These are phyloP conservation scores for Blepharisma stoltei DNA, from an alignment of 73 alveolate species.

Conservation along the genomic window DNA sequence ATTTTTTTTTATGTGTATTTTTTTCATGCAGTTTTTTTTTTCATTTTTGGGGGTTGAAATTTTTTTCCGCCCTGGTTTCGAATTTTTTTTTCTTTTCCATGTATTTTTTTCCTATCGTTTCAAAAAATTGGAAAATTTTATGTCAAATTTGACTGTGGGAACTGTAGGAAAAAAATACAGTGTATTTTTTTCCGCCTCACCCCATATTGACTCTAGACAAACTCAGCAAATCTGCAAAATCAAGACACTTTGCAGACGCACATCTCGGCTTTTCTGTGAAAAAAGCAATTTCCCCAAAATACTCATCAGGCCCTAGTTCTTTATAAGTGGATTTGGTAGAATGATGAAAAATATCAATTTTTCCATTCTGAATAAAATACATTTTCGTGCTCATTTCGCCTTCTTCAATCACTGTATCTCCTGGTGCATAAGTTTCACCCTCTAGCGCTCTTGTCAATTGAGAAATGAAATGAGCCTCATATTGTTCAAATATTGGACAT, in stretches of 20 bases:
- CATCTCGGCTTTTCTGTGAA: conserved; percentile 51
- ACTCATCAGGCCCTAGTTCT: conserved; percentile 13
- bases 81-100: no score
- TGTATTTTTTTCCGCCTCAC: no score
- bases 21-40: no score
- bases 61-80: no score
- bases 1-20: no score
- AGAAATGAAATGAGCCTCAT: conserved; percentile 27
- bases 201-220: background rate
- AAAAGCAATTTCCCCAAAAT: conserved; percentile 59
- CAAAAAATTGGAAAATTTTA: no score
- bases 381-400: conserved; percentile 71
- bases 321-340: conserved; percentile 6
- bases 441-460: conserved; percentile 58
- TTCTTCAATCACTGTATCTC: conserved; percentile 74
- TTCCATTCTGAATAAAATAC: conserved; percentile 73
- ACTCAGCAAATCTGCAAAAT: conserved; percentile 45
- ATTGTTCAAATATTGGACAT: conserved; percentile 32
- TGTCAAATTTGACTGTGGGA: no score
- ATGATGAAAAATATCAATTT: conserved; percentile 45
- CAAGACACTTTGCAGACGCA: conserved; percentile 51
- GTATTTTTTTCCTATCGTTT: no score
- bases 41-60: no score
- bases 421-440: conserved; percentile 67
- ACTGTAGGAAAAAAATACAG: no score